phyloP scores from a whole-genome alignment of 2,329 filamentous ascomycete species.

The Colletotrichum ledebouriae region DNA sequence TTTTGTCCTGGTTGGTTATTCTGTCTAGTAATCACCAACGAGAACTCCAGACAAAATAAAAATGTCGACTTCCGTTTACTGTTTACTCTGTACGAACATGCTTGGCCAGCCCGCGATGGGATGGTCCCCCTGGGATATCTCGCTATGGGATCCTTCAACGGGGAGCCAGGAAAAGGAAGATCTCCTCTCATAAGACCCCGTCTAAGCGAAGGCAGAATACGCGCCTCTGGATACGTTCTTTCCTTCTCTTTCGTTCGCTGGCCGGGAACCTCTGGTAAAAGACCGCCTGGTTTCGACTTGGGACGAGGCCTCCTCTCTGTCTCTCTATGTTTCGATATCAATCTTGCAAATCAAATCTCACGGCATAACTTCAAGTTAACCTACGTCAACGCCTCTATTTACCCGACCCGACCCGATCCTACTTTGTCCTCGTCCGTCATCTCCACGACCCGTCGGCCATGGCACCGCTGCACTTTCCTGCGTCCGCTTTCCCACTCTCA shows the following conservation, averaged over 20 bases:
- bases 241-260: background rate
- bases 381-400: slow-evolving; percentile 16
- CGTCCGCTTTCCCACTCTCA: slow-evolving; percentile 26
- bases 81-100: background rate
- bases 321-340: background rate
- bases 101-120: background rate
- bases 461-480: background rate
- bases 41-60: slow-evolving; percentile 2
- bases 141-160: background rate
- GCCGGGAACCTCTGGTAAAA: slow-evolving; percentile 3
- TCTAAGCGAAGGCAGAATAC: slow-evolving; percentile 26
- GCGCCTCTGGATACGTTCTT: no score
- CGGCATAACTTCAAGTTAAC: background rate
- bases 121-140: slow-evolving; percentile 4
- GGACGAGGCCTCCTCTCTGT: slow-evolving; percentile 19
- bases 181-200: slow-evolving; percentile 13
- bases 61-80: background rate
- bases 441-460: no score
- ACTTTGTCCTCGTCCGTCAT: no score
- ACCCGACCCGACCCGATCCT: slow-evolving; percentile 11
- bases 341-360: background rate
- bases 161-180: slow-evolving; percentile 8
- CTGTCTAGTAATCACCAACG: no score
- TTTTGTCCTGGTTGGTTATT: slow-evolving; percentile 1
- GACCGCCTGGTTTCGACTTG: slow-evolving; percentile 6